Evolutionary conservation across 352 stramenopile species (phyloP).

Genomic region (Globisporangium paroecandrum): DNA sequence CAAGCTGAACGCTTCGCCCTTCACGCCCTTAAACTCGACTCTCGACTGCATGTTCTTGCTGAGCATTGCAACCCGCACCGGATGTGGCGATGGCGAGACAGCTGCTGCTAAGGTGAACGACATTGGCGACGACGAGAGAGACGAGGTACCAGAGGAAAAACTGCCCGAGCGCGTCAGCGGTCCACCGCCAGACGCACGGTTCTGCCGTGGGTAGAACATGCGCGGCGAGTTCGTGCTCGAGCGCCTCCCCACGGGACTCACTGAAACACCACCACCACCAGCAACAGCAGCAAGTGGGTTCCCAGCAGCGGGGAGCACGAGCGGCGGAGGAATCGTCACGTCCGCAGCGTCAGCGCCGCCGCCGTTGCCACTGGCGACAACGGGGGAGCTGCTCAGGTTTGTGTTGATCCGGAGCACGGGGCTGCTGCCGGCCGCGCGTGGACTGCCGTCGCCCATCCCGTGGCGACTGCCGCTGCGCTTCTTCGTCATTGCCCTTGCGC

Average conservation of each 20-base stretch:
- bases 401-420: conserved; percentile 19
- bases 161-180: conserved; percentile 14
- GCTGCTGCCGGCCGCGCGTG: neutral
- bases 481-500: conserved; percentile 16
- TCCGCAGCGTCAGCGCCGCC: neutral
- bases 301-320: conserved; percentile 7
- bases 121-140: conserved; percentile 14
- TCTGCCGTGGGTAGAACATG: conserved; percentile 14
- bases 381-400: conserved; percentile 9
- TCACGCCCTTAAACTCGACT: conserved; percentile 46
- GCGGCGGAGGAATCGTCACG: conserved; percentile 1
- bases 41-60: conserved; percentile 56
- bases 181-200: neutral
- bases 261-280: neutral
- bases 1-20: conserved; percentile 57
- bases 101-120: conserved; percentile 5
- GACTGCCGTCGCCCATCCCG: neutral
- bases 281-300: neutral
- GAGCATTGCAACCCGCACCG: conserved; percentile 51
- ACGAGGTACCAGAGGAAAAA: conserved; percentile 21
- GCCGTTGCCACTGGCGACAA: neutral
- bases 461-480: conserved; percentile 19
- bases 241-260: conserved; percentile 2
- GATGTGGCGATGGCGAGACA: conserved; percentile 25
- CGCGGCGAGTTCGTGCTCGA: conserved; percentile 15